Base-by-base conservation (phyloP, 2,329 filamentous ascomycete genomes). In the Fusarium tanahbumbuense region DNA sequence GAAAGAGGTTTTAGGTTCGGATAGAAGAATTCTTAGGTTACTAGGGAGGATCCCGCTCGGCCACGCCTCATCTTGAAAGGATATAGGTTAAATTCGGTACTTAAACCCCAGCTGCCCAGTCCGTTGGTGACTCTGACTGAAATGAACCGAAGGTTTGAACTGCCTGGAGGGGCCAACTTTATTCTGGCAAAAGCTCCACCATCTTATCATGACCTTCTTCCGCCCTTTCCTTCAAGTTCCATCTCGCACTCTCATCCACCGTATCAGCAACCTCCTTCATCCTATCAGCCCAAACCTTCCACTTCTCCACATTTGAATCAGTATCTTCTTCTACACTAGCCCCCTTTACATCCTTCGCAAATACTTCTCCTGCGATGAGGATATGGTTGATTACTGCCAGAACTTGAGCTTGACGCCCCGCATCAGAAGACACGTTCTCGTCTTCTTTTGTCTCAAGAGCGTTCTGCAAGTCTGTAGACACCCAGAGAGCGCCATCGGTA, bases 331-430 rank as follows among this genome's bases (percentile, higher is more conserved):
- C 22, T 1, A 27, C 2, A 1, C 8, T 20, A 8, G 48, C n/a
- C 0, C 1, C 9, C 15, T 61, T 70, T 1, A 47, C 48, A 2
- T 47, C 63, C 3, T 42, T 32, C 0, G 18, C 48, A 4, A 64
- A 58, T 0, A 6, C 6, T 1, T 71, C 59, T 2, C 68, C 68
- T 0, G 56, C 59, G 0, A 71, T 34, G 0, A 70, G 22, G 2
- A 70, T 45, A 4, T 64, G 25, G 13, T 71, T 68, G 1, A 45
- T 55, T 13, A 27, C 3, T 1, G 49, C 56, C 6, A 62, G 11
- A 5, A 68, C 16, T 23, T 70, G 49, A 1, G 64, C 54, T 12
- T 68, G 40, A 4, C 54, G 11, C 0, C 46, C 49, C 7, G 55
- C 23, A 9, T 68, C 32, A 3, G 37, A 56, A 18, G 37, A 32